These are phyloP conservation scores for Catunica adiposa DNA, from an alignment of 2,329 filamentous ascomycete species.

Conservation along the genomic window DNA sequence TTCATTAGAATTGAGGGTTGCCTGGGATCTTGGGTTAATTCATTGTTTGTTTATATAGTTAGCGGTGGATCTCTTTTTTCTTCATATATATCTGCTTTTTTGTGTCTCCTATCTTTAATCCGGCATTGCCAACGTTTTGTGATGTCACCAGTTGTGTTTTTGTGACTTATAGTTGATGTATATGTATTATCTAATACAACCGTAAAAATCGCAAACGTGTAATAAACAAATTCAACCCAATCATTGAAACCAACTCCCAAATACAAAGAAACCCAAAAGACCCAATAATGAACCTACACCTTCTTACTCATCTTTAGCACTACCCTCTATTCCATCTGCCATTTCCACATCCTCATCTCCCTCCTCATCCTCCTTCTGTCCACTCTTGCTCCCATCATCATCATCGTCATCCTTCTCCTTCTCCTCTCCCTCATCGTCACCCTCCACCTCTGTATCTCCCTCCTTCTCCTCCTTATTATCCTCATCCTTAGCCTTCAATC, in stretches of 20 bases:
- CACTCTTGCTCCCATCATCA: conserved; percentile 4
- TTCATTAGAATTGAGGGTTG: not conserved
- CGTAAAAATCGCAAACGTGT: no score
- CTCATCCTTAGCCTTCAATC: conserved; percentile 17
- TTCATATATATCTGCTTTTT: no score
- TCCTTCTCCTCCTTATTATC: conserved; percentile 7
- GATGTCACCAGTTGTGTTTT: no score
- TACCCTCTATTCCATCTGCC: conserved; percentile 8
- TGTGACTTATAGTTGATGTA: no score
- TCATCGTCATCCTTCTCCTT: conserved; percentile 4
- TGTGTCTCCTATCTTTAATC: no score
- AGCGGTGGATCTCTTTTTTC: no score
- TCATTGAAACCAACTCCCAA: not conserved
- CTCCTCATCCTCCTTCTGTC: conserved; percentile 8
- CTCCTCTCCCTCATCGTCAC: conserved; percentile 1
- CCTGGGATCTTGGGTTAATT: no score
- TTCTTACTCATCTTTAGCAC: conserved; percentile 9
- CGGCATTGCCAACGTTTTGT: no score
- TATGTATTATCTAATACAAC: no score
- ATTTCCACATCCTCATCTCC: conserved; percentile 13
- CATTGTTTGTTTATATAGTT: no score
- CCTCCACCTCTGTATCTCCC: conserved; percentile 5
- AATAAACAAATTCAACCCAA: not conserved
- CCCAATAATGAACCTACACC: not conserved
- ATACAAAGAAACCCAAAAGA: no score